Percentiles rank a stretch among this genome's conserved stretches.
phyloP scores from a whole-genome alignment of 2,329 filamentous ascomycete species.

The Leptographium radiaticola region DNA sequence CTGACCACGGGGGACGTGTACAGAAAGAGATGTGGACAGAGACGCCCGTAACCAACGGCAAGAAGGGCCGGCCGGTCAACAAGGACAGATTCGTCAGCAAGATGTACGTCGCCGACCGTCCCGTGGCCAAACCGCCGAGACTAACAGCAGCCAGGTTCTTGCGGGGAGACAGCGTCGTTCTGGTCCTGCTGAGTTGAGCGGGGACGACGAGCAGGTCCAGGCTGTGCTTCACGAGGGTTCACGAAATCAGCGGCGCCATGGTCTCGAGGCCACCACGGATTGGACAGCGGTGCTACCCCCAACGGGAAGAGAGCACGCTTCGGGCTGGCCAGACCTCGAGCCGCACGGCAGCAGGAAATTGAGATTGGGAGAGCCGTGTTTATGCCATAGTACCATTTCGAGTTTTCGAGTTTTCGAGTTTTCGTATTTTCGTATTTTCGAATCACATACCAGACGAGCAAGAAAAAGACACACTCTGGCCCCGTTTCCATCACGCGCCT shows the following conservation, averaged over 20 bases:
- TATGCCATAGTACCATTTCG: not conserved
- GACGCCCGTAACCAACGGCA: conserved; percentile 72
- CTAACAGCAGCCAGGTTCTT: conserved; percentile 50
- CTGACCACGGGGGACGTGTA: conserved; percentile 2
- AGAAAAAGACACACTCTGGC: not conserved
- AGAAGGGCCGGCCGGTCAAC: conserved; percentile 83
- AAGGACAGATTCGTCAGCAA: conserved; percentile 98
- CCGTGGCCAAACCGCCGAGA: not conserved
- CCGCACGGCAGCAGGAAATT: not conserved
- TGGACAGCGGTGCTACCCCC: too few species aligned
- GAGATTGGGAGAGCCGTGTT: not conserved
- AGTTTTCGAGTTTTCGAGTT: not conserved
- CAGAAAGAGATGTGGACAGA: conserved; percentile 98
- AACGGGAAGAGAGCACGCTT: too few species aligned
- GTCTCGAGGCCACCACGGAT: not conserved
- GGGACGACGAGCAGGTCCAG: too few species aligned
- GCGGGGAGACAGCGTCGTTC: conserved; percentile 75
- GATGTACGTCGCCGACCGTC: conserved; percentile 36
- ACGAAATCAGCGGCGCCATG: not conserved
- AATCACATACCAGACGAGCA: not conserved
- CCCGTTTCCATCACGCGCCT: not conserved
- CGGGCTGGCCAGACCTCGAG: not conserved
- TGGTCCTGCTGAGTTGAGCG: conserved; percentile 63
- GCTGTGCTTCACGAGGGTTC: not conserved
- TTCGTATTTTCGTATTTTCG: not conserved